Percentiles rank a stretch among this genome's conserved stretches.
Evolutionary conservation across 2,329 filamentous ascomycete genomes (phyloP).

Genomic region (Ustulina deusta): DNA sequence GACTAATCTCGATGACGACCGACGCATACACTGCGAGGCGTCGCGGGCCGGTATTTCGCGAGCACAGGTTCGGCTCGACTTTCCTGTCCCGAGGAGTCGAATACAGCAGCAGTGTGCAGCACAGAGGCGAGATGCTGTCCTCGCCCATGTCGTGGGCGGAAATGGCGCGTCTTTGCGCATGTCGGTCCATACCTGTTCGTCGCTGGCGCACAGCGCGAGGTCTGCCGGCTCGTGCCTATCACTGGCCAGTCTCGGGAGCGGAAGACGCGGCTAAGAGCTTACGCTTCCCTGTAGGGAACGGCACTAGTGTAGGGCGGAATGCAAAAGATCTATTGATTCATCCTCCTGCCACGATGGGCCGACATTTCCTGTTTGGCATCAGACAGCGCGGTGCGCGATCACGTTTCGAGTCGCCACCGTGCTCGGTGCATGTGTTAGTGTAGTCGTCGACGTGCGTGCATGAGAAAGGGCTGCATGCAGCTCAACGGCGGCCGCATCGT

Average conservation of each 20-base stretch:
- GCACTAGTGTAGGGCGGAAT: conserved; percentile 1
- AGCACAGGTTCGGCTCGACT: conserved; percentile 2
- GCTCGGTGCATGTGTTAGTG: conserved; percentile 4
- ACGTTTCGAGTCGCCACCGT: conserved; percentile 17
- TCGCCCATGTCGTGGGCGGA: background rate
- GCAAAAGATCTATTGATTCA: conserved; percentile 13
- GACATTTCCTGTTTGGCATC: conserved; percentile 10
- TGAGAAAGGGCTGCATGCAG: conserved; percentile 7
- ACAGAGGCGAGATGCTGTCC: background rate
- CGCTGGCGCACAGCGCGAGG: background rate
- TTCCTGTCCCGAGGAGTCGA: background rate
- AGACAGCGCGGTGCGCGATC: background rate
- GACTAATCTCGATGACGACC: conserved; percentile 4
- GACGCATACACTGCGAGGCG: background rate
- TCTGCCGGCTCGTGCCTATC: background rate
- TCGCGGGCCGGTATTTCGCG: background rate
- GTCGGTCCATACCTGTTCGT: background rate
- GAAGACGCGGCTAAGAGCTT: background rate
- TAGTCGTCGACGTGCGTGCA: conserved; percentile 5
- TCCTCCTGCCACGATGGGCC: conserved; percentile 8
- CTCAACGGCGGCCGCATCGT: conserved; percentile 8
- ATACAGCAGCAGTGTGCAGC: background rate
- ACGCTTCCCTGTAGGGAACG: background rate
- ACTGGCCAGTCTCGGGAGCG: background rate
- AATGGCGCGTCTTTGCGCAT: background rate